Evolutionary conservation across 192 early-diverging fungal genomes (phyloP).

Genomic region (Backusella morwellensis): DNA sequence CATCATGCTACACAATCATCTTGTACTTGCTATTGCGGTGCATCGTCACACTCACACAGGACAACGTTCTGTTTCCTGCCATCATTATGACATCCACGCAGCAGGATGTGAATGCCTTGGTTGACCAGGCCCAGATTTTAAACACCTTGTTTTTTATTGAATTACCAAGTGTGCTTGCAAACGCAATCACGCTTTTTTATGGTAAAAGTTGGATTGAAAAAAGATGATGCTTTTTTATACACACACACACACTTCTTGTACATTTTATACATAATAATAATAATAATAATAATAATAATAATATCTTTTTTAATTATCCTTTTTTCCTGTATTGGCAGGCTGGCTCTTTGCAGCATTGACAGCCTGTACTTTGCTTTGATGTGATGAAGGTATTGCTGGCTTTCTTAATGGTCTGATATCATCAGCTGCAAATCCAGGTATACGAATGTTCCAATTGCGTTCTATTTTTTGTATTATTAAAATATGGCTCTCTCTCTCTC

Average conservation of each 20-base stretch:
- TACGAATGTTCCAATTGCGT: slow-evolving; percentile 88
- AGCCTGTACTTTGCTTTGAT: slow-evolving; percentile 63
- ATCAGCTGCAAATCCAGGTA: slow-evolving; percentile 85
- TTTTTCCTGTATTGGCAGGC: slow-evolving; percentile 2
- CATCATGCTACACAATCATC: neutral
- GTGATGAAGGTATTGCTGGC: slow-evolving; percentile 54
- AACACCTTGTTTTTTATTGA: neutral
- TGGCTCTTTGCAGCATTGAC: slow-evolving; percentile 52
- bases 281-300: neutral
- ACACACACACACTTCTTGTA: neutral
- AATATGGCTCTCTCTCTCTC: neutral
- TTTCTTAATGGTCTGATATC: slow-evolving; percentile 76
- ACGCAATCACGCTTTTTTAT: neutral
- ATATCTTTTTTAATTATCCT: neutral
- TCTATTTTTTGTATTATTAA: slow-evolving; percentile 37
- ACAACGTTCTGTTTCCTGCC: neutral
- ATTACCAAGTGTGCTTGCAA: neutral
- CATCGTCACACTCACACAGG: neutral
- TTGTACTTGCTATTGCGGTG: neutral
- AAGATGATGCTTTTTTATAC: neutral
- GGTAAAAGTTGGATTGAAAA: slow-evolving; percentile 1
- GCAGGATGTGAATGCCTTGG: neutral
- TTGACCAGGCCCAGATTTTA: neutral
- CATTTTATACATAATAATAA: neutral
- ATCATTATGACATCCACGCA: neutral